Percentiles rank a stretch among this genome's conserved stretches.
Evolutionary conservation across 169 alveolate species (phyloP).

Genomic region (Neospora caninum): DNA sequence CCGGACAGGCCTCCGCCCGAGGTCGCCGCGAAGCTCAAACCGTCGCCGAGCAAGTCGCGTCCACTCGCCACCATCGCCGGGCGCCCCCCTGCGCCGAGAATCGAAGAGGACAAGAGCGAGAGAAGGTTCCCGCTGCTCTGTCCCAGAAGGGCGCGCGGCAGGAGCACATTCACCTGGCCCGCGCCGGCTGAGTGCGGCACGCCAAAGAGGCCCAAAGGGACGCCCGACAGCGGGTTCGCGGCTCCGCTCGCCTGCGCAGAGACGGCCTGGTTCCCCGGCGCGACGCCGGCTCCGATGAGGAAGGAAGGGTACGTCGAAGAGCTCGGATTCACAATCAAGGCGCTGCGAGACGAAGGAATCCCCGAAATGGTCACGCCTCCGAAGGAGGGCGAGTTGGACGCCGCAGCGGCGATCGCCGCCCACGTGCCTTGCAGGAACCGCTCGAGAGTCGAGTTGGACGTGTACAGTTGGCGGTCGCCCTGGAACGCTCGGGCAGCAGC

Average conservation of each 20-base stretch:
- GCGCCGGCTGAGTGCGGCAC: not conserved
- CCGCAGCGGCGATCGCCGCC: constrained; percentile 32
- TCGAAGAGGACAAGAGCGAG: not conserved
- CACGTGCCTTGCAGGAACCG: constrained; percentile 17
- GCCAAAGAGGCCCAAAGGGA: not conserved
- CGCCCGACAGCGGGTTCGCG: not conserved
- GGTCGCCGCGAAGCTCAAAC: not conserved
- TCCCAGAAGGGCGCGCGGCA: not conserved
- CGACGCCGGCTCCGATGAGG: not conserved
- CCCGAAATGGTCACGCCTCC: not conserved
- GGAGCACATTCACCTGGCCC: not conserved
- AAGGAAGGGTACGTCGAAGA: not conserved
- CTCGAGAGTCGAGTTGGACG: not conserved
- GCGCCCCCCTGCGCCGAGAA: not conserved
- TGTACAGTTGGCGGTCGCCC: not conserved
- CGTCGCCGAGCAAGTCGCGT: not conserved
- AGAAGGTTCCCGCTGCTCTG: not conserved
- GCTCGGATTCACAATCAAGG: not conserved
- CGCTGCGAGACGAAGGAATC: not conserved
- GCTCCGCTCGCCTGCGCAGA: not conserved
- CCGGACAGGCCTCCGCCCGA: constrained; percentile 4
- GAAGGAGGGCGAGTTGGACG: not conserved
- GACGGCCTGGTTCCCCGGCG: not conserved
- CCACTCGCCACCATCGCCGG: not conserved
- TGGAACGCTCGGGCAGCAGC: not conserved